phyloP scores from a whole-genome alignment of 2,329 filamentous ascomycete genomes.

The Thyridium curvatum region DNA sequence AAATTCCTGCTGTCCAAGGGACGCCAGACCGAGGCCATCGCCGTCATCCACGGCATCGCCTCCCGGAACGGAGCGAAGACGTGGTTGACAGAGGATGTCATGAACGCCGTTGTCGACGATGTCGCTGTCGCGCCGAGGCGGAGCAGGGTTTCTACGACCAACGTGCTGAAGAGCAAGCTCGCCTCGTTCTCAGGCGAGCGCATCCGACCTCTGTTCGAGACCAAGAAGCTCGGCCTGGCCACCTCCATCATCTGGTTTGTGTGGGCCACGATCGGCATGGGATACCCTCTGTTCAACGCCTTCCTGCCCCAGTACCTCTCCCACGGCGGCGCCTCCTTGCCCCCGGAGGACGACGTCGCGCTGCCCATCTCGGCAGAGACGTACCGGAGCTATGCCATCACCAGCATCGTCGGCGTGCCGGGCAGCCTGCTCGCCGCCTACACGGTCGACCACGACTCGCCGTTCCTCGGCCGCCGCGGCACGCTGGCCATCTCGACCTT shows the following conservation, averaged over 20 bases:
- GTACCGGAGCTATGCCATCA: constrained; percentile 81
- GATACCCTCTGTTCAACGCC: constrained; percentile 82
- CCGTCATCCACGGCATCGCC: constrained; percentile 73
- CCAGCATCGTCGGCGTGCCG: constrained; percentile 68
- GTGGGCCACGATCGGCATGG: constrained; percentile 80
- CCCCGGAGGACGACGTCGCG: constrained; percentile 21
- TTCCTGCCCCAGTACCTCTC: constrained; percentile 85
- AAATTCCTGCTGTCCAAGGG: constrained; percentile 76
- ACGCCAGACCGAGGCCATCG: constrained; percentile 71
- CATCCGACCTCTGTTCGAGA: constrained; percentile 59
- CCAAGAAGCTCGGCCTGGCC: constrained; percentile 42
- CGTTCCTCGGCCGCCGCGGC: constrained; percentile 61
- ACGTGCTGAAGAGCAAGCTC: constrained; percentile 51
- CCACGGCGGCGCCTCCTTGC: constrained; percentile 36
- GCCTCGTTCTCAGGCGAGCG: constrained; percentile 61
- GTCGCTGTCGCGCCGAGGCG: constrained; percentile 16
- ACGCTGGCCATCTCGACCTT: constrained; percentile 64
- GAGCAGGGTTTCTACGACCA: constrained; percentile 20
- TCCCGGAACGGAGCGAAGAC: constrained; percentile 63
- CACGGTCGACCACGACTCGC: constrained; percentile 59
- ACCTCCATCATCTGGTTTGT: constrained; percentile 65
- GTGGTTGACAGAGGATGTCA: constrained; percentile 68
- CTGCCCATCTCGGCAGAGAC: constrained; percentile 37
- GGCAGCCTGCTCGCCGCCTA: constrained; percentile 70
- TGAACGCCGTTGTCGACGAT: constrained; percentile 47